Evolutionary conservation across 495 filamentous ascomycete species (phyloP).

Genomic region (Mycothermus thermophilus): DNA sequence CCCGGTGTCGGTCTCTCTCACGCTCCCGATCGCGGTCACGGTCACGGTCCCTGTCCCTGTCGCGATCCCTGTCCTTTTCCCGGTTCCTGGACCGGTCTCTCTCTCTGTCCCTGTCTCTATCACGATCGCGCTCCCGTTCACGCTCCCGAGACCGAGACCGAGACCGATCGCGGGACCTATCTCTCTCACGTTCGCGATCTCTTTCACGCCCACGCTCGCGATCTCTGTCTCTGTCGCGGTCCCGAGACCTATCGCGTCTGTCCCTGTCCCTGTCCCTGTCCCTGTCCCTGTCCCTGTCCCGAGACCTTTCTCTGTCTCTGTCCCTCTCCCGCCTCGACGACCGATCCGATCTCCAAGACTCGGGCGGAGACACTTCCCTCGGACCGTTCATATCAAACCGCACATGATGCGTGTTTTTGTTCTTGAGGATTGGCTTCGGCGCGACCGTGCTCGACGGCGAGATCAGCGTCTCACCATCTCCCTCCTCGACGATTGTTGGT

Average conservation of each 20-base stretch:
- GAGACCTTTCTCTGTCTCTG: slow-evolving; percentile 7
- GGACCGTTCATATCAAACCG: slow-evolving; percentile 30
- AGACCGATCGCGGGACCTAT: slow-evolving; percentile 9
- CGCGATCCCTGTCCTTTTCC: slow-evolving; percentile 8
- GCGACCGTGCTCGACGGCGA: slow-evolving; percentile 27
- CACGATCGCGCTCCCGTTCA: slow-evolving; percentile 10
- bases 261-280: slow-evolving; percentile 18
- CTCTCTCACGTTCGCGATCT: slow-evolving; percentile 14
- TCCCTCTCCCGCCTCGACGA: slow-evolving; percentile 3
- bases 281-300: slow-evolving; percentile 13
- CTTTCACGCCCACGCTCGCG: slow-evolving; percentile 9
- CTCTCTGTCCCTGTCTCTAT: slow-evolving; percentile 11
- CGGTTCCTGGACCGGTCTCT: slow-evolving; percentile 7
- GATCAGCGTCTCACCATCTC: slow-evolving; percentile 13
- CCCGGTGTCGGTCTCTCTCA: slow-evolving; percentile 11
- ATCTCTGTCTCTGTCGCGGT: slow-evolving; percentile 7
- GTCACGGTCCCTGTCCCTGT: slow-evolving; percentile 17
- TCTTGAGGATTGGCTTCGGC: slow-evolving; percentile 39
- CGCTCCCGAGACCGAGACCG: slow-evolving; percentile 6
- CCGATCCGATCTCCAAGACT: not conserved
- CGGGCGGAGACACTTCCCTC: slow-evolving; percentile 18
- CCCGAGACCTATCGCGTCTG: slow-evolving; percentile 13
- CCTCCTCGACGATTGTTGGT: too few species aligned
- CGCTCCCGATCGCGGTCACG: slow-evolving; percentile 13
- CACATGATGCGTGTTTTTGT: slow-evolving; percentile 35